Evolutionary conservation across 2,329 filamentous ascomycete species (phyloP).

Genomic region (Phialemonium atrogriseum): DNA sequence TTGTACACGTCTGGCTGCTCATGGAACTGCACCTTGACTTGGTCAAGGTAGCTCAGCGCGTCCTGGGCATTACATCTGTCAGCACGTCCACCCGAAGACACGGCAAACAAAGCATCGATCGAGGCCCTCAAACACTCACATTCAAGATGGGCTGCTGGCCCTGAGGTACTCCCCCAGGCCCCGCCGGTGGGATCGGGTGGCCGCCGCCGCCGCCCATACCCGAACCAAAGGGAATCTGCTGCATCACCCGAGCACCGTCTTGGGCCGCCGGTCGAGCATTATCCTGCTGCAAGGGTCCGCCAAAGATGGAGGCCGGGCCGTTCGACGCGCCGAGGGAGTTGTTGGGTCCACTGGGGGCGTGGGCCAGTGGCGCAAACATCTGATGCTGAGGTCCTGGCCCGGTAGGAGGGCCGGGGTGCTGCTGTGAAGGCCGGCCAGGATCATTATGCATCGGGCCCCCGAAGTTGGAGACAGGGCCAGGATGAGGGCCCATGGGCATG

Average conservation of each 20-base stretch:
- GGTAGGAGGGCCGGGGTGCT: constrained; percentile 41
- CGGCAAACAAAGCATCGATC: no score
- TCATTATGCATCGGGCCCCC: constrained; percentile 48
- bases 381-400: constrained; percentile 41
- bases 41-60: constrained; percentile 91
- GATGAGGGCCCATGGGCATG: constrained; percentile 43
- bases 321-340: constrained; percentile 49
- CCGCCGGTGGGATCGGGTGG: constrained; percentile 21
- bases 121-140: constrained; percentile 32
- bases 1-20: constrained; percentile 98
- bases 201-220: constrained; percentile 28
- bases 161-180: constrained; percentile 56
- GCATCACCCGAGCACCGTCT: constrained; percentile 50
- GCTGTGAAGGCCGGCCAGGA: constrained; percentile 40
- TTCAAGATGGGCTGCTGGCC: constrained; percentile 80
- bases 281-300: constrained; percentile 57
- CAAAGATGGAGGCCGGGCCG: constrained; percentile 58
- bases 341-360: constrained; percentile 40
- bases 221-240: constrained; percentile 50
- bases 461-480: constrained; percentile 42
- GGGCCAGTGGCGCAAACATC: constrained; percentile 47
- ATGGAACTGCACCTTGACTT: constrained; percentile 96
- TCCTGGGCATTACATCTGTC: constrained; percentile 30
- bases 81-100: constrained; percentile 12
- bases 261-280: constrained; percentile 43